These are phyloP conservation scores for Leccinum solheimii DNA, from an alignment of 1,284 basidiomycete species.

Conservation along the genomic window DNA sequence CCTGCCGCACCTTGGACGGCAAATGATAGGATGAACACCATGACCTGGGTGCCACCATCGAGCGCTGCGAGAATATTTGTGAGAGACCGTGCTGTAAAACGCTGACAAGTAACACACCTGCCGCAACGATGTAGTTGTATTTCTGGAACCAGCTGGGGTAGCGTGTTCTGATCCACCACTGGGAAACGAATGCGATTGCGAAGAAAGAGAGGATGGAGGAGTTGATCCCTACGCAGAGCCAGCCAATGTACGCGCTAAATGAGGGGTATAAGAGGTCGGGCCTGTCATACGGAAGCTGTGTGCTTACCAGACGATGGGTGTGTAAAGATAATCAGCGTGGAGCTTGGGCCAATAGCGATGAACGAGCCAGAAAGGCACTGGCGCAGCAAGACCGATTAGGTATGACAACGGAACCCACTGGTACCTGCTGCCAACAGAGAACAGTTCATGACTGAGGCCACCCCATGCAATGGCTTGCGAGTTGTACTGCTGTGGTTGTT, in stretches of 20 bases:
- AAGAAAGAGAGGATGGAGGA: slow-evolving; percentile 43
- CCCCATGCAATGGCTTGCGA: slow-evolving; percentile 68
- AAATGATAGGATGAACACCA: slow-evolving; percentile 72
- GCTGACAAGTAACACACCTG: slow-evolving; percentile 30
- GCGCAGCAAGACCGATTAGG: slow-evolving; percentile 53
- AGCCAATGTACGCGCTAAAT: slow-evolving; percentile 37
- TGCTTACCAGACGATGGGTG: slow-evolving; percentile 44
- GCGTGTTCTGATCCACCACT: slow-evolving; percentile 57
- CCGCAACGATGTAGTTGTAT: slow-evolving; percentile 50
- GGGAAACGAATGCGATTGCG: slow-evolving; percentile 51
- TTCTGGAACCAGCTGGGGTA: slow-evolving; percentile 57
- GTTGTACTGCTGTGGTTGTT: slow-evolving; percentile 59
- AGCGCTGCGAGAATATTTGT: slow-evolving; percentile 36
- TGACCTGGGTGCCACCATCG: slow-evolving; percentile 65
- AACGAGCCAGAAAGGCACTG: slow-evolving; percentile 57
- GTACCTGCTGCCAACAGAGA: slow-evolving; percentile 52
- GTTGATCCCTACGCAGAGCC: slow-evolving; percentile 50
- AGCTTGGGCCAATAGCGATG: slow-evolving; percentile 45
- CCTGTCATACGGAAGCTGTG: neutral
- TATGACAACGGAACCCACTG: slow-evolving; percentile 58
- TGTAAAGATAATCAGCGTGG: slow-evolving; percentile 45
- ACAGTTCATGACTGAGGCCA: slow-evolving; percentile 59
- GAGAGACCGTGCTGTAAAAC: neutral
- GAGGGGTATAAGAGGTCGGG: neutral
- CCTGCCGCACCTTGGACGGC: slow-evolving; percentile 72